Base-by-base conservation (phyloP, 2,329 filamentous ascomycete genomes). In the Claviceps paspali region DNA sequence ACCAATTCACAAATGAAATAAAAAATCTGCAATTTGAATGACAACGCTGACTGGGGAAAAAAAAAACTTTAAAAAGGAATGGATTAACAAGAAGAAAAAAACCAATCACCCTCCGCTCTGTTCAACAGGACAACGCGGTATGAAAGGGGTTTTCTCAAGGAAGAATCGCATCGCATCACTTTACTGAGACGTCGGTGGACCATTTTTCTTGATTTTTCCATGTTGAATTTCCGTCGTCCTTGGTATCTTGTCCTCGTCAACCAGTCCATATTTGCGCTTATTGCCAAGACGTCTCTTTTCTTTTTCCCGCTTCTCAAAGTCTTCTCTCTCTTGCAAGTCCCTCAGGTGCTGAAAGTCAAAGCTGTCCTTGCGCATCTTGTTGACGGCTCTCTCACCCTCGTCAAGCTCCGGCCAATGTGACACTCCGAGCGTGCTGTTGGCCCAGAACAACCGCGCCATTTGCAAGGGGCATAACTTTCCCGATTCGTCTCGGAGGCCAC, bases 241-340 rank as follows among this genome's bases (percentile, higher is more conserved):
- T n/a, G n/a, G n/a, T n/a, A n/a, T n/a, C n/a, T n/a, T n/a, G n/a
- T 44, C 40, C 17, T 48, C 38, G 8, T 46, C 40, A 29, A 47
- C 39, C n/a, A 44, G 44, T 10, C 43, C 38, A 28, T 48, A 51
- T 30, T 43, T 44, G n/a, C 39, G 37, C 27, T 51, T 51, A 30
- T 46, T 50, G 14, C 44, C 47, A 23, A 41, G 35, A 8, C 46
- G 44, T 18, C 41, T 39, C 33, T 45, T 41, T 27, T 51, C 49
- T 26, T 41, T 47, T 18, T 41, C 30, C 10, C 39, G 36, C 18
- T 29, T 40, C 2, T 21, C 26, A 27, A 43, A 44, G 6, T 45
- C 42, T 27, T 41, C 44, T 35, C 47, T 43, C 17, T 41, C 33
- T 3, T 41, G 40, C 35, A 37, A 43, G 17, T 39, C 40, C 8